Evolutionary conservation across 2,329 filamentous ascomycete genomes (phyloP).

Genomic region (Cladobotryum protrusum): DNA sequence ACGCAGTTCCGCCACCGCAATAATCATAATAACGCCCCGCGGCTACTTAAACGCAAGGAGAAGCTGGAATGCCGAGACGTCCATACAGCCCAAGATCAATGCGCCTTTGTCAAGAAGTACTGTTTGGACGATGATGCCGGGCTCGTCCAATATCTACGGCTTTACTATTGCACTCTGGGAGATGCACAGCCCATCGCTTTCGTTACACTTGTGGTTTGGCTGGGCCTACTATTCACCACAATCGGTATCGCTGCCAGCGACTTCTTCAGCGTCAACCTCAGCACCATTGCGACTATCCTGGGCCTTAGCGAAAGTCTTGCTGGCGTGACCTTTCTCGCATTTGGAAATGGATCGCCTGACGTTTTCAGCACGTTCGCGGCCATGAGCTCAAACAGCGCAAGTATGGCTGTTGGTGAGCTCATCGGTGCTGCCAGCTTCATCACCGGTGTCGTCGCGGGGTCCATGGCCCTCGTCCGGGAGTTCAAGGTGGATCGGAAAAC

Average conservation of each 20-base stretch:
- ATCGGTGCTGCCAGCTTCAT: conserved; percentile 96
- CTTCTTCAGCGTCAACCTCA: conserved; percentile 96
- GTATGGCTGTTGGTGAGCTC: conserved; percentile 89
- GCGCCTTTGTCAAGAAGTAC: conserved; percentile 74
- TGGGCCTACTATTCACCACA: conserved; percentile 85
- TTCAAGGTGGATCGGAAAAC: conserved; percentile 86
- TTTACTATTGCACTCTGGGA: conserved; percentile 81
- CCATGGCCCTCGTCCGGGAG: conserved; percentile 93
- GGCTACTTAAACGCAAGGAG: conserved; percentile 23
- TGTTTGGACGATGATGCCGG: conserved; percentile 88
- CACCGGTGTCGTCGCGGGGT: conserved; percentile 89
- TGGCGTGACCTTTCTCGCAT: conserved; percentile 91
- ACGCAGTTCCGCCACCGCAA: conserved; percentile 13
- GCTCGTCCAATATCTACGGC: conserved; percentile 75
- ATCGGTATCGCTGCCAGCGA: conserved; percentile 97
- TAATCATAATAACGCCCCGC: conserved; percentile 7
- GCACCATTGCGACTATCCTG: conserved; percentile 81
- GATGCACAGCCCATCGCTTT: conserved; percentile 72
- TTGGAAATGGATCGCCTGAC: conserved; percentile 96
- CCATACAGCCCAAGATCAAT: conserved; percentile 71
- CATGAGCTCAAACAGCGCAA: conserved; percentile 95
- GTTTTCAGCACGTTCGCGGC: conserved; percentile 98
- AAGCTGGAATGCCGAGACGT: conserved; percentile 67
- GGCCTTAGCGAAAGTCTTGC: conserved; percentile 95
- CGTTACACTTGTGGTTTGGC: conserved; percentile 69